Conservation (phyloP, 345 rosid genomes). For the Isatis tinctoria region DNA sequence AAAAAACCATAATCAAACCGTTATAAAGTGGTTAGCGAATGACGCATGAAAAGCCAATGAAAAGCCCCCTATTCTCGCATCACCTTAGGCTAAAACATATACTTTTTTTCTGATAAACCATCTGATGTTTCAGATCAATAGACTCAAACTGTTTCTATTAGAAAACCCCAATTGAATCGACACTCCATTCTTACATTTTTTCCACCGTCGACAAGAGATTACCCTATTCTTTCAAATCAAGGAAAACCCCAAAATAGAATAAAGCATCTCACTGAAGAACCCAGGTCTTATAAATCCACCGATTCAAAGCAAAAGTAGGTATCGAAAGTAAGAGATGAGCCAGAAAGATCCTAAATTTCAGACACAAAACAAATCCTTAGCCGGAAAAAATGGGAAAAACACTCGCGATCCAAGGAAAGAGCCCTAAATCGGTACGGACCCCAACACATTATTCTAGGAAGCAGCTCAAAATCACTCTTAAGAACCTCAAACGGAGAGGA, state of each 20-base stretch:
- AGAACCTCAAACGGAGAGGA: not conserved
- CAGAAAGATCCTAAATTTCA: conserved; percentile 15
- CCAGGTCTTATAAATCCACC: not conserved
- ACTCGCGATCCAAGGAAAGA: conserved; percentile 4
- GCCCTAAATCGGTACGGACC: conserved; percentile 24
- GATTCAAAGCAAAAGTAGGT: conserved; percentile 10
- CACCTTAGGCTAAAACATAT: no score
- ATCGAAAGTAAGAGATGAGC: not conserved
- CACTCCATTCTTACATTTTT: not conserved
- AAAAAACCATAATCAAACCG: not conserved
- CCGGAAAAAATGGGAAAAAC: not conserved
- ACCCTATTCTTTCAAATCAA: not conserved
- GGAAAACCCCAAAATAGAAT: not conserved
- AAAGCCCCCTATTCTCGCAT: not conserved
- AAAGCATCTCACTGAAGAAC: conserved; percentile 6
- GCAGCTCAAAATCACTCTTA: not conserved
- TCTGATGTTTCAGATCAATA: not conserved
- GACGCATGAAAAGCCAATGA: not conserved
- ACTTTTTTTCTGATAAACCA: not conserved
- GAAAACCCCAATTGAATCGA: not conserved
- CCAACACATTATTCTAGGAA: conserved; percentile 19
- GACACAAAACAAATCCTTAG: not conserved
- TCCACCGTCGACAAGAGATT: not conserved
- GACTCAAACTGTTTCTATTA: not conserved
- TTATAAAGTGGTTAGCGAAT: not conserved